These are phyloP conservation scores for Trametes punicea DNA, from an alignment of 768 basidiomycete genomes.

Conservation along the genomic window DNA sequence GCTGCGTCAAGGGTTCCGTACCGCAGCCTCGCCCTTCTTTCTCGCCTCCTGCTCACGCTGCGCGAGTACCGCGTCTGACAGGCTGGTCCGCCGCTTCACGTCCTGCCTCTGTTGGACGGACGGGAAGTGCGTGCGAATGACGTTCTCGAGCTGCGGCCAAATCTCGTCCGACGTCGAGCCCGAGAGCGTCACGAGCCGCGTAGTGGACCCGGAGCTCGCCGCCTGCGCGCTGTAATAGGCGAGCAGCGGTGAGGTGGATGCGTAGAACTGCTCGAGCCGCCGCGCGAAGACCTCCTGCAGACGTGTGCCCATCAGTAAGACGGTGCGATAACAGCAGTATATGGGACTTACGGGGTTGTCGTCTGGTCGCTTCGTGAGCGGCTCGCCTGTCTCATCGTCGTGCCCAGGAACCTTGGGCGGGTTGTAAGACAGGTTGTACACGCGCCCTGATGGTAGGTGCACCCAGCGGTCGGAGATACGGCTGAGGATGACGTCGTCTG, in stretches of 20 bases:
- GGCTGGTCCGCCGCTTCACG: conserved; percentile 44
- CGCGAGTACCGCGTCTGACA: conserved; percentile 51
- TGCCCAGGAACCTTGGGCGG: conserved; percentile 72
- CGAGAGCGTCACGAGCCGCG: conserved; percentile 56
- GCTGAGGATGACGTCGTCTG: conserved; percentile 78
- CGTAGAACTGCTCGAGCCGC: conserved; percentile 74
- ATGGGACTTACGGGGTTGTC: conserved; percentile 72
- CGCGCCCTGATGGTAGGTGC: conserved; percentile 81
- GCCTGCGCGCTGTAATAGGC: conserved; percentile 54
- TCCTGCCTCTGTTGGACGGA: conserved; percentile 49
- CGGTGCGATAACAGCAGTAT: not conserved
- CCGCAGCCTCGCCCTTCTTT: conserved; percentile 1
- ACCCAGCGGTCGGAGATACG: conserved; percentile 91
- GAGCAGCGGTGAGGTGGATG: conserved; percentile 78
- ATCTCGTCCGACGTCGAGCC: conserved; percentile 86
- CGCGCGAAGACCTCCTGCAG: conserved; percentile 72
- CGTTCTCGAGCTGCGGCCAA: conserved; percentile 76
- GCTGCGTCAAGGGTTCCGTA: not conserved
- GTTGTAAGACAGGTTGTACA: conserved; percentile 90
- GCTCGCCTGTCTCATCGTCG: conserved; percentile 87
- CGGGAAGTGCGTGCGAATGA: conserved; percentile 58
- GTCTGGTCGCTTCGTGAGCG: conserved; percentile 82
- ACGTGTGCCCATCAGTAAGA: not conserved
- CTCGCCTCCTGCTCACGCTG: conserved; percentile 20
- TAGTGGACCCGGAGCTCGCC: conserved; percentile 33